Evolutionary conservation across 108 stramenopile genomes (phyloP).

Genomic region (Skeletonema costatum): DNA sequence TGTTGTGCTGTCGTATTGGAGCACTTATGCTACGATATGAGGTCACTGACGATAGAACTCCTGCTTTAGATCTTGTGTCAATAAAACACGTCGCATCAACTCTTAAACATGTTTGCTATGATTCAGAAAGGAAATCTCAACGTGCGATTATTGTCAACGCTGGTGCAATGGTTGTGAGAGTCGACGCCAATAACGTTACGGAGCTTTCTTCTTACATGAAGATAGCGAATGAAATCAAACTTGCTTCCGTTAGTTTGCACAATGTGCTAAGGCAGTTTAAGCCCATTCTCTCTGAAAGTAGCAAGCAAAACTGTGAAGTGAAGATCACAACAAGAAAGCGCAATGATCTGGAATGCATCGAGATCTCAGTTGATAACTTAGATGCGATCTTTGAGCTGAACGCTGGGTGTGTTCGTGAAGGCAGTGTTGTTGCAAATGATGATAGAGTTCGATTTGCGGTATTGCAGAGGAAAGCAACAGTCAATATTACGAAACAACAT

Average conservation of each 20-base stretch:
- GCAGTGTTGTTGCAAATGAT: neutral
- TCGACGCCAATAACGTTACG: slow-evolving; percentile 2
- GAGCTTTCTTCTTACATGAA: slow-evolving; percentile 4
- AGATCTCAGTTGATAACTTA: slow-evolving; percentile 13
- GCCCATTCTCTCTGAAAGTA: neutral
- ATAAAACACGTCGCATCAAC: slow-evolving; percentile 19
- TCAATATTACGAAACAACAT: slow-evolving; percentile 9
- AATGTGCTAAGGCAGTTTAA: slow-evolving; percentile 11
- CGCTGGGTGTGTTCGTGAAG: neutral
- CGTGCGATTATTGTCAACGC: neutral
- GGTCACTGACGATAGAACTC: neutral
- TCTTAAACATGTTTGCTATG: neutral
- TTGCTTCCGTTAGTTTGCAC: slow-evolving; percentile 8
- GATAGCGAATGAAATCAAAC: neutral
- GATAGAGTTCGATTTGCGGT: slow-evolving; percentile 32
- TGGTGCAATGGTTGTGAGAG: slow-evolving; percentile 9
- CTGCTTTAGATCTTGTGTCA: slow-evolving; percentile 14
- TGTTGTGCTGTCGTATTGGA: neutral
- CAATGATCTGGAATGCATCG: slow-evolving; percentile 9
- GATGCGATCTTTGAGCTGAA: slow-evolving; percentile 38
- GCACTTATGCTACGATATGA: slow-evolving; percentile 12
- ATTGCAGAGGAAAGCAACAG: slow-evolving; percentile 4
- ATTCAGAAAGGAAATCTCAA: neutral
- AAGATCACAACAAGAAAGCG: neutral
- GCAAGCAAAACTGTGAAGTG: neutral